phyloP scores from a whole-genome alignment of 306 rosid genomes.

The Quercus variabilis region DNA sequence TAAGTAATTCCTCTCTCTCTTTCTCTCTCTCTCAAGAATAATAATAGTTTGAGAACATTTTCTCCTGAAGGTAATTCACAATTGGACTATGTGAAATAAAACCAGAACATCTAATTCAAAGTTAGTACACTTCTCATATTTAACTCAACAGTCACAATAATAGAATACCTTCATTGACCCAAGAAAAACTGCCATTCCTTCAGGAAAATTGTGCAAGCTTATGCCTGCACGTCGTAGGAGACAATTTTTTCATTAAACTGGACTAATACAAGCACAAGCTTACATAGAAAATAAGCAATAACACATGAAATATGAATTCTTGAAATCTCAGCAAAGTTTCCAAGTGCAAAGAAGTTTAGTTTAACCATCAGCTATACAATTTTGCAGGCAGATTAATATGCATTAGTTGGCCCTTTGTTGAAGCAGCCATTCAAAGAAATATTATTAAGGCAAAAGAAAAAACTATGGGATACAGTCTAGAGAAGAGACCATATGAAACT shows the following conservation, averaged over 20 bases:
- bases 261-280: not conserved
- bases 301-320: not conserved
- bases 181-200: constrained; percentile 99
- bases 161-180: constrained; percentile 86
- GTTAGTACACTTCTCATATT: not conserved
- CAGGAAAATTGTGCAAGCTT: constrained; percentile 98
- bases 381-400: not conserved
- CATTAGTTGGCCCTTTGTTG: too few relatives aligned
- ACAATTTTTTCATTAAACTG: not conserved
- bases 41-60: not conserved
- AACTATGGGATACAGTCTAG: too few relatives aligned
- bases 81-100: not conserved
- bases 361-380: too few relatives aligned
- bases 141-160: not conserved
- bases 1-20: too few relatives aligned
- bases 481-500: too few relatives aligned
- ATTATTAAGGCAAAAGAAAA: too few relatives aligned
- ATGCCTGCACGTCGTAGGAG: constrained; percentile 56
- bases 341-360: too few relatives aligned
- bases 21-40: not conserved
- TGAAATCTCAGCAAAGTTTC: not conserved
- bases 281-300: not conserved
- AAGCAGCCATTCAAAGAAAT: too few relatives aligned
- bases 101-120: not conserved
- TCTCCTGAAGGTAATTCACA: not conserved